Evolutionary conservation across 2,329 filamentous ascomycete species (phyloP), one percentile per base, ranked within the genome.

Genomic region (Fusarium incarnatum): DNA sequence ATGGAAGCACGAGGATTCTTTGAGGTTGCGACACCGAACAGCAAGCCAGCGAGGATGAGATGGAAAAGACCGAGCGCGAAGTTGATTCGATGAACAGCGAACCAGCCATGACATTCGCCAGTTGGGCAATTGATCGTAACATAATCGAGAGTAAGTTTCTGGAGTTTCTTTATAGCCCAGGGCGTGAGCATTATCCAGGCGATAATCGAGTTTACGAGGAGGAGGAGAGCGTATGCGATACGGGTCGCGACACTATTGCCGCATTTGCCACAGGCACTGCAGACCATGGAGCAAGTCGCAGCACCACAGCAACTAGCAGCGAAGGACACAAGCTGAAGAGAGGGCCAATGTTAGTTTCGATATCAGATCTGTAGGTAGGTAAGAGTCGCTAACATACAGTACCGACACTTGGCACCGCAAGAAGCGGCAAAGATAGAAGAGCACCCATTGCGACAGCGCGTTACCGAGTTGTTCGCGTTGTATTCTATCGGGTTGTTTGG

Each of bases 101-200:
- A 91, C 89, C 96, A 99, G 73, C 96, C 96, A 78, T 97, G 92
- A 79, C 96, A 99, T 77, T 95, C 88, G 73, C 95, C 93, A 52
- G 92, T 94, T 28, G 93, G 91, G 79, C 96, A 99, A 77, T 92
- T 91, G 77, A 99, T 97, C 76, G 94, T 94, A 84, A 99, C 94
- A 78, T 98, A 98, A 82, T 98, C 94, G 71, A 99, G 87, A 15
- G 94, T 96, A 57, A 98, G 85, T 71, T 97, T 89, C 81, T 98
- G 91, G 8, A 99, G 86, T 80, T 98, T 98, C 77, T 97, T 93
- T 78, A 99, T 93, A 34, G 96, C 96, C 96, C 96, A 99, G 56
- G 94, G 93, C 23, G 96, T 99, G 83, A 99, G 94, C 94, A 98
- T 97, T 74, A 99, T 93, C 96, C 96, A 99, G 37, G 96, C 95